These are phyloP conservation scores for Pleurotus pulmonarius DNA, from an alignment of 768 basidiomycete genomes.

Conservation along the genomic window DNA sequence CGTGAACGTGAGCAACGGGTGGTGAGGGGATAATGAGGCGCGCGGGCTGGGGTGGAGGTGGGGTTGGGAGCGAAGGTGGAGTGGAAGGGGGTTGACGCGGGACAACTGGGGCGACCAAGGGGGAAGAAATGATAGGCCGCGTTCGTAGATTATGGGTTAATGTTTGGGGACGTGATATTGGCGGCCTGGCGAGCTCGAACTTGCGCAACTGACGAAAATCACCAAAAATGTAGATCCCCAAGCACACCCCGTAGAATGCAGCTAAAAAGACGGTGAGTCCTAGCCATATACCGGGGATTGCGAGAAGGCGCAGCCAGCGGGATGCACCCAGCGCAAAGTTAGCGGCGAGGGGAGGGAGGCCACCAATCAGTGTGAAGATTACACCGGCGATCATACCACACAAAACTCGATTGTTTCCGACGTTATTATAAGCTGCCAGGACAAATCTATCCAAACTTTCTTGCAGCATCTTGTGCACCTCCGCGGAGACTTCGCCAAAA, in stretches of 20 bases:
- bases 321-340: slow-evolving; percentile 44
- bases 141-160: slow-evolving; percentile 21
- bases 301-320: slow-evolving; percentile 55
- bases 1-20: slow-evolving; percentile 20
- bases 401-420: slow-evolving; percentile 64
- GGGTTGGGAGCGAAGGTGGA: slow-evolving; percentile 11
- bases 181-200: slow-evolving; percentile 71
- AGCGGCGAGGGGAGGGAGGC: slow-evolving; percentile 41
- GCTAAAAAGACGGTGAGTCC: slow-evolving; percentile 60
- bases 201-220: slow-evolving; percentile 75
- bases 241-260: slow-evolving; percentile 61
- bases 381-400: slow-evolving; percentile 68
- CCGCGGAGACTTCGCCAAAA: slow-evolving; percentile 56
- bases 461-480: slow-evolving; percentile 56
- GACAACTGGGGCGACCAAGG: slow-evolving; percentile 8
- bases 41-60: slow-evolving; percentile 16
- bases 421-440: slow-evolving; percentile 63
- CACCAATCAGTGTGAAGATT: slow-evolving; percentile 43
- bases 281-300: slow-evolving; percentile 68
- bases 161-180: slow-evolving; percentile 49
- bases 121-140: slow-evolving; percentile 16
- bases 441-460: slow-evolving; percentile 67
- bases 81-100: neutral
- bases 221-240: slow-evolving; percentile 78
- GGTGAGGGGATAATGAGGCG: slow-evolving; percentile 25